Conservation (phyloP, 495 filamentous ascomycete genomes). For the Paragyromitra xinjiangensis region DNA sequence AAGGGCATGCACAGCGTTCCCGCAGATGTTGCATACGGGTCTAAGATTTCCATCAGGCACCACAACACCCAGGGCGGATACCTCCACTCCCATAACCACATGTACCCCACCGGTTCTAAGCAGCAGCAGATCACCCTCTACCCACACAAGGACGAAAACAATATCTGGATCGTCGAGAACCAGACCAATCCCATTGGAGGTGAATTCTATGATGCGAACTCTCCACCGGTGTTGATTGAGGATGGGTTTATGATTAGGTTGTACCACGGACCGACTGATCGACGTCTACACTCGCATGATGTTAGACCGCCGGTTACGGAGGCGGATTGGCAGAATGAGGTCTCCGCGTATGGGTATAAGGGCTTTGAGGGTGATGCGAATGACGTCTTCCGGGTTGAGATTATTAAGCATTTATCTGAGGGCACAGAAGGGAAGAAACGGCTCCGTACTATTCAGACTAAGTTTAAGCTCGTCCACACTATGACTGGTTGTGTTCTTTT, state of each 20-base stretch:
- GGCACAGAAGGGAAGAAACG: constrained; percentile 80
- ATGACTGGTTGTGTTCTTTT: constrained; percentile 98
- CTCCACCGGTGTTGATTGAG: constrained; percentile 72
- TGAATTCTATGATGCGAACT: constrained; percentile 83
- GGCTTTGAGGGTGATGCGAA: constrained; percentile 97
- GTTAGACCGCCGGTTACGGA: constrained; percentile 96
- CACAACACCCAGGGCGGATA: constrained; percentile 98
- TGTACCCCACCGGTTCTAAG: constrained; percentile 97
- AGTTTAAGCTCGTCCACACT: constrained; percentile 91
- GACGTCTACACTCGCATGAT: constrained; percentile 95
- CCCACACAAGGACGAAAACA: constrained; percentile 99
- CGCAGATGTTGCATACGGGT: constrained; percentile 89
- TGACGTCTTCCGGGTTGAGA: constrained; percentile 93
- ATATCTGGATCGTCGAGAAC: constrained; percentile 91
- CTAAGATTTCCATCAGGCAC: constrained; percentile 84
- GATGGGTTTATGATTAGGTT: constrained; percentile 82
- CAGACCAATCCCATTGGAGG: constrained; percentile 86
- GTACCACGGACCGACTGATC: constrained; percentile 82
- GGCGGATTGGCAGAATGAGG: constrained; percentile 98
- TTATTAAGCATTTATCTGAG: constrained; percentile 88
- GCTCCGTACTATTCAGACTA: constrained; percentile 92
- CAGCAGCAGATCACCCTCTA: constrained; percentile 99
- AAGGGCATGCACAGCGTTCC: constrained; percentile 96
- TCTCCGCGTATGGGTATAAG: constrained; percentile 96
- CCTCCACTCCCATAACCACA: constrained; percentile 92